Percentiles rank a stretch among this genome's conserved stretches.
These are phyloP conservation scores for Gracilaria caudata DNA, from an alignment of 23 red algal species.

Conservation along the genomic window DNA sequence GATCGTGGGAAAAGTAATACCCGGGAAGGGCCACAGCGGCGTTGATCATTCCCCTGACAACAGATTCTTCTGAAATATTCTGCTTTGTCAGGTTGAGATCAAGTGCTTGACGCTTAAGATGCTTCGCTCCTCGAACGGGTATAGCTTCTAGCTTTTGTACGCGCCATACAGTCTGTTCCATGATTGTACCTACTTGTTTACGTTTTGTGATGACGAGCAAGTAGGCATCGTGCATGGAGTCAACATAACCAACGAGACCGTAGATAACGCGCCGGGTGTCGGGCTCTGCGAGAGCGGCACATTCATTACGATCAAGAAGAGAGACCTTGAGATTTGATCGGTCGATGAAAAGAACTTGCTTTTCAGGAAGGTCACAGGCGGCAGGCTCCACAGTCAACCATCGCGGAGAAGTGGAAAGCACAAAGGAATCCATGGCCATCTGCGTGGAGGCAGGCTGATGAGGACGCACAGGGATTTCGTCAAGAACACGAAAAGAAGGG, in stretches of 20 bases:
- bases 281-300: slow-evolving; percentile 59
- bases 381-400: slow-evolving; percentile 79
- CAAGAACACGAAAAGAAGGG: background rate
- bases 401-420: slow-evolving; percentile 68
- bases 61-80: slow-evolving; percentile 53
- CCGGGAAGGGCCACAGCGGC: slow-evolving; percentile 50
- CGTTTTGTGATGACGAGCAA: slow-evolving; percentile 62
- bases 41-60: slow-evolving; percentile 41
- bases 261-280: slow-evolving; percentile 58
- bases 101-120: slow-evolving; percentile 43
- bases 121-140: slow-evolving; percentile 52
- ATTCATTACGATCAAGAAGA: slow-evolving; percentile 51
- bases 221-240: slow-evolving; percentile 61
- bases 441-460: background rate
- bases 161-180: slow-evolving; percentile 66
- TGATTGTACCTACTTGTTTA: slow-evolving; percentile 33
- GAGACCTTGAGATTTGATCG: slow-evolving; percentile 50
- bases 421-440: slow-evolving; percentile 63
- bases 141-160: slow-evolving; percentile 43
- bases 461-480: background rate
- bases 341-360: slow-evolving; percentile 71
- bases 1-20: slow-evolving; percentile 66
- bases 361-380: slow-evolving; percentile 21
- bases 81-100: slow-evolving; percentile 37
- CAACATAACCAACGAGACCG: slow-evolving; percentile 64